Percentiles rank a stretch among this genome's conserved stretches.
phyloP scores from a whole-genome alignment of 2,329 filamentous ascomycete species.

The Diaporthe caulivora region DNA sequence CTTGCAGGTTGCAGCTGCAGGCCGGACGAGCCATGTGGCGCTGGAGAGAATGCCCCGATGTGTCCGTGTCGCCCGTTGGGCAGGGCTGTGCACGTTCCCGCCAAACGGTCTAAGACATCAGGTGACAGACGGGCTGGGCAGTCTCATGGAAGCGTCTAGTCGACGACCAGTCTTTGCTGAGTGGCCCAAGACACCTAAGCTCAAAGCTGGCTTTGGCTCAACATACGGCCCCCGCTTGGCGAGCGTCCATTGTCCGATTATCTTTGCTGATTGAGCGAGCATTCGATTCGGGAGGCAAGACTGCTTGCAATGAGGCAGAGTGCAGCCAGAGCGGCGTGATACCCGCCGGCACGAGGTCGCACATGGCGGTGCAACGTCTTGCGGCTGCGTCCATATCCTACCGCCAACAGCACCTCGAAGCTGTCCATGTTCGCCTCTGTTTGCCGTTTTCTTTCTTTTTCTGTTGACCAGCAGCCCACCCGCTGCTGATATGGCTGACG shows the following conservation, averaged over 20 bases:
- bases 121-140: neutral
- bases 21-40: neutral
- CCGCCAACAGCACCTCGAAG: neutral
- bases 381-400: neutral
- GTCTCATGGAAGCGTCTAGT: slow-evolving; percentile 3
- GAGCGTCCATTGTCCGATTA: neutral
- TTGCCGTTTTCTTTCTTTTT: neutral
- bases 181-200: neutral
- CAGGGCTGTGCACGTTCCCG: neutral
- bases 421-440: neutral
- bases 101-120: slow-evolving; percentile 7
- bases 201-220: neutral
- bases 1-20: neutral
- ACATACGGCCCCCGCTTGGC: neutral
- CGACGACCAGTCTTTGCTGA: neutral
- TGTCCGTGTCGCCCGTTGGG: neutral
- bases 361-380: slow-evolving; percentile 14
- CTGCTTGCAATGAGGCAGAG: neutral
- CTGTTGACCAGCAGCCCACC: neutral
- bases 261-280: neutral
- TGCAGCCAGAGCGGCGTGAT: neutral
- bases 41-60: neutral
- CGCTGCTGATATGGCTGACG: neutral
- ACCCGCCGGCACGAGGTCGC: neutral
- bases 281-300: neutral